These are phyloP conservation scores for Vigna unguiculata DNA, from an alignment of 306 rosid species.

Conservation along the genomic window DNA sequence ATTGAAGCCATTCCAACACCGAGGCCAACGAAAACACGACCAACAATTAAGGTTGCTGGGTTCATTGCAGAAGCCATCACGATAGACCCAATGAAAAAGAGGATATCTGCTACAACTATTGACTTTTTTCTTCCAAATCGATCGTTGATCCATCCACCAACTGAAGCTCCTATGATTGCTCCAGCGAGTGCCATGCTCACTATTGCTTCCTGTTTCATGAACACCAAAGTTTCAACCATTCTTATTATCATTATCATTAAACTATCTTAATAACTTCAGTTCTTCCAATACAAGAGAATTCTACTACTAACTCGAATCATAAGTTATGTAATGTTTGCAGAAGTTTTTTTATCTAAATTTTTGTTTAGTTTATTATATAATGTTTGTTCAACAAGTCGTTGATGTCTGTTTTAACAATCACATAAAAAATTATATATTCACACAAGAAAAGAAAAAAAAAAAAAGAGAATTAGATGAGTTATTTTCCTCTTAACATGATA, in stretches of 20 bases:
- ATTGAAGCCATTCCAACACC: slow-evolving; percentile 81
- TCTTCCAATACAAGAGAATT: too few species aligned
- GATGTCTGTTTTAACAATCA: too few species aligned
- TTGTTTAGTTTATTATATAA: too few species aligned
- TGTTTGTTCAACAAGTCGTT: too few species aligned
- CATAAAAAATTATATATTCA: too few species aligned
- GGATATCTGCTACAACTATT: slow-evolving; percentile 56
- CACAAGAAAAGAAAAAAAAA: too few species aligned
- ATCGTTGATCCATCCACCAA: slow-evolving; percentile 74
- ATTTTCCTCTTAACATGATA: not conserved
- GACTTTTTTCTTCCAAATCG: slow-evolving; percentile 57
- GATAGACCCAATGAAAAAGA: slow-evolving; percentile 60
- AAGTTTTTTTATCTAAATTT: too few species aligned
- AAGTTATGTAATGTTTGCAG: too few species aligned
- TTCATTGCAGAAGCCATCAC: slow-evolving; percentile 55
- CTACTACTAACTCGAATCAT: too few species aligned
- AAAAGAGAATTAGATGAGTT: not conserved
- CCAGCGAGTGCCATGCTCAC: slow-evolving; percentile 75
- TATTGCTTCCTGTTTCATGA: slow-evolving; percentile 60
- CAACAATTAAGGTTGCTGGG: slow-evolving; percentile 53
- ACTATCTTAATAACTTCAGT: not conserved
- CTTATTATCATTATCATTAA: too few species aligned
- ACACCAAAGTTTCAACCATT: not conserved
- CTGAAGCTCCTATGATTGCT: slow-evolving; percentile 71
- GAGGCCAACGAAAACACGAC: slow-evolving; percentile 65